Base-by-base conservation (phyloP, 1,284 basidiomycete species). In the Flammula alnicola region DNA sequence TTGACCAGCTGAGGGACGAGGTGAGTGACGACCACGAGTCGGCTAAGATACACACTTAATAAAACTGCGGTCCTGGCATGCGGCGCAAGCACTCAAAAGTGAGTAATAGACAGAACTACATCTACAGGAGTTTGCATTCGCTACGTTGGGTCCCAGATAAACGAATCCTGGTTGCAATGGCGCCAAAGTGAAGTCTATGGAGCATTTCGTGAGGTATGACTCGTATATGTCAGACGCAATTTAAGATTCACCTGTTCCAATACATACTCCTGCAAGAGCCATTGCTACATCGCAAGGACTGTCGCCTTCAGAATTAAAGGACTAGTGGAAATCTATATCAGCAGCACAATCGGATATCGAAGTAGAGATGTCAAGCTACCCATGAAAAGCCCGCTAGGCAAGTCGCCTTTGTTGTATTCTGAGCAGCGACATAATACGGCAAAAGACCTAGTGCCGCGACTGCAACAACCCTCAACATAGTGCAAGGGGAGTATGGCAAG, bases 41-140 rank as follows among this genome's bases (percentile, higher is more conserved):
- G 10, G 17, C 4, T 22, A 31, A 14, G 1, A 11, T 7, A 31
- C 60, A 16, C 35, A 71, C 67, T 27, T 42, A 19, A 70, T 35
- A 44, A 55, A 69, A 7, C 58, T 45, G n/a, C 59, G 60, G 19
- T 42, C 55, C 58, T 75, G 73, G 55, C 73, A 75, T 10, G 55
- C 49, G 7, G 69, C 63, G 46, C 73, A 75, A 35, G 70, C 69
- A 39, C 67, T 69, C 47, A 73, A 48, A 49, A 73, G 47, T 26
- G 68, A 68, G 55, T 74, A 75, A 52, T 69, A 72, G 5, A 74
- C 72, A 0, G 71, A 63, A 47, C 69, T 75, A 49, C 73, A 75
- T 52, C 65, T 58, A 53, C 73, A 75, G 23, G 55, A 29, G 39
- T 67, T 73, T 16, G 60, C 68, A 19, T 54, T 48, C 6, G 31